Percentiles rank a stretch among this genome's conserved stretches.
These are phyloP conservation scores for Xylariaceae sp. DNA, from an alignment of 2,329 filamentous ascomycete species.

Conservation along the genomic window DNA sequence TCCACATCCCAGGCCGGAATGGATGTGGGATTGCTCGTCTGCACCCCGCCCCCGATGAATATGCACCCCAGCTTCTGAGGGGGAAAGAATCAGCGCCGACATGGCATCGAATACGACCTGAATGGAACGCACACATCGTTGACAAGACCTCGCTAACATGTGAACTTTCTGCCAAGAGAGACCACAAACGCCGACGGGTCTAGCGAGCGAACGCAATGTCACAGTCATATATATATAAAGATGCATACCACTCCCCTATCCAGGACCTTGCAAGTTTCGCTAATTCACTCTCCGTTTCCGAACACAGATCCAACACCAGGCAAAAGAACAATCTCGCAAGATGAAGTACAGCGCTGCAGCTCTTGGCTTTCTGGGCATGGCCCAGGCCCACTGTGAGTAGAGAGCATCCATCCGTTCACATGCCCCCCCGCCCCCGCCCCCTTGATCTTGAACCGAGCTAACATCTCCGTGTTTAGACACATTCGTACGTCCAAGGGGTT, in stretches of 20 bases:
- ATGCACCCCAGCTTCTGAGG: not conserved
- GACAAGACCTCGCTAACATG: not conserved
- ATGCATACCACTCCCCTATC: slow-evolving; percentile 5
- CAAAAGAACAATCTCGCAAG: not conserved
- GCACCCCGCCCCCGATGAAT: not conserved
- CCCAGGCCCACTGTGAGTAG: slow-evolving; percentile 27
- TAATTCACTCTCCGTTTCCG: too few relatives aligned
- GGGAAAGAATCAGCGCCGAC: not conserved
- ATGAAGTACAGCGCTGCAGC: slow-evolving; percentile 22
- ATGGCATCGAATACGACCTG: not conserved
- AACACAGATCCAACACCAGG: too few relatives aligned
- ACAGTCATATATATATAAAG: slow-evolving; percentile 11
- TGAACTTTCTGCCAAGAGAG: not conserved
- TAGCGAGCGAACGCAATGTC: not conserved
- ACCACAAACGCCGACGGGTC: not conserved
- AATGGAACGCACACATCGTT: not conserved
- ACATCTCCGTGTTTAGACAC: slow-evolving; percentile 21
- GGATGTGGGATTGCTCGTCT: not conserved
- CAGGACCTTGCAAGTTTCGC: too few relatives aligned
- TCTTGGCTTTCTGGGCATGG: slow-evolving; percentile 20
- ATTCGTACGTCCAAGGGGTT: slow-evolving; percentile 17
- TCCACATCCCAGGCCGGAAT: slow-evolving; percentile 1
- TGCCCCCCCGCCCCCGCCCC: not conserved
- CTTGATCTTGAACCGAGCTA: slow-evolving; percentile 1
- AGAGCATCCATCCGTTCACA: not conserved